Conservation (phyloP, 2,329 filamentous ascomycete species). For the Nothophaeocryptopus gaeumannii region DNA sequence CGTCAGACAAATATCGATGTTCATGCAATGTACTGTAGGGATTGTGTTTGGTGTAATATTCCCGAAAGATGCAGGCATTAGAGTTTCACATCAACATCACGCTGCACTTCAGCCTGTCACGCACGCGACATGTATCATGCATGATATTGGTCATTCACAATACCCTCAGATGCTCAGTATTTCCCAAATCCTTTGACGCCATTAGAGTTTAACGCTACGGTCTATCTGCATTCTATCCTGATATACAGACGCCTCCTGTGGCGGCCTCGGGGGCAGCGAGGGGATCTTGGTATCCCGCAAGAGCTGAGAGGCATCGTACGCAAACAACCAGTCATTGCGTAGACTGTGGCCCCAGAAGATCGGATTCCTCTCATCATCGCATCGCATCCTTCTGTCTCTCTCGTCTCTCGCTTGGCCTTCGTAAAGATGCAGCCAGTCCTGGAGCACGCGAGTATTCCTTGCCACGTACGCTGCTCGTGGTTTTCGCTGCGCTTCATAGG, state of each 20-base stretch:
- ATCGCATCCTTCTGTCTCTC: slow-evolving; percentile 29
- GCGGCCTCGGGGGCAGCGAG: not conserved
- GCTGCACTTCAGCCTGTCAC: too few relatives aligned
- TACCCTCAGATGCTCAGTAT: too few relatives aligned
- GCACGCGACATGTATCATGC: too few relatives aligned
- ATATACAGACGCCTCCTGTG: not conserved
- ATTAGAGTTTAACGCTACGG: too few relatives aligned
- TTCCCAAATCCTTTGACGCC: too few relatives aligned
- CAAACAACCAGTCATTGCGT: slow-evolving; percentile 32
- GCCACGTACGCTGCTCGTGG: slow-evolving; percentile 29
- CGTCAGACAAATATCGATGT: too few relatives aligned
- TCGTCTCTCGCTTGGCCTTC: slow-evolving; percentile 28
- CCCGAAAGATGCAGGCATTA: too few relatives aligned
- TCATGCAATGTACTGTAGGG: too few relatives aligned
- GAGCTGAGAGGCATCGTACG: not conserved
- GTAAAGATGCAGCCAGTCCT: slow-evolving; percentile 34
- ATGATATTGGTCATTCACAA: too few relatives aligned
- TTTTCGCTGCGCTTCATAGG: slow-evolving; percentile 22
- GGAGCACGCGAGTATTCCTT: slow-evolving; percentile 33
- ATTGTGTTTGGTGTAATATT: too few relatives aligned
- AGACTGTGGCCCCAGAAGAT: slow-evolving; percentile 31
- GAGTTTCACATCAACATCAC: too few relatives aligned
- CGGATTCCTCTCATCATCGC: slow-evolving; percentile 27
- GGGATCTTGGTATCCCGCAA: not conserved
- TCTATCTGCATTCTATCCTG: not conserved